These are phyloP conservation scores for Chlorella sp. DNA, from an alignment of 139 green algal genomes.

Conservation along the genomic window DNA sequence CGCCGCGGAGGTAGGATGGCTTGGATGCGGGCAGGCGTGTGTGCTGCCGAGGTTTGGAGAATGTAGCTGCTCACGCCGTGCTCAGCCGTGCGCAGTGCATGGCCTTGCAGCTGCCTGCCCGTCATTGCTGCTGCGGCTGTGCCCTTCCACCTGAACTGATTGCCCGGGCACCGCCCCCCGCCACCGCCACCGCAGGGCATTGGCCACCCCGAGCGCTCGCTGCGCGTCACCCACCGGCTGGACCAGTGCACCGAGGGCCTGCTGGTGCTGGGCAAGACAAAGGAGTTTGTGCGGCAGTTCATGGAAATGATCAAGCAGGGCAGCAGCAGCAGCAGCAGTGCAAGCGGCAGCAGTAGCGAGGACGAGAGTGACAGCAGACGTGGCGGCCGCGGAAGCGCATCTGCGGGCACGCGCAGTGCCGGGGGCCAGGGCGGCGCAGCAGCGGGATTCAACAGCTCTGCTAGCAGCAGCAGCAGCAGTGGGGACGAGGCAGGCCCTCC, in stretches of 20 bases:
- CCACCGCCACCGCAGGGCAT: constrained; percentile 42
- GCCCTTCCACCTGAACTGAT: not conserved
- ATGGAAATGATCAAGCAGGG: constrained; percentile 33
- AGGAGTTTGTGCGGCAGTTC: constrained; percentile 64
- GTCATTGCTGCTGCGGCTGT: no score
- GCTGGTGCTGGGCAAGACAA: constrained; percentile 68
- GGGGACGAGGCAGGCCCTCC: not conserved
- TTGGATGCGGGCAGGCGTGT: not conserved
- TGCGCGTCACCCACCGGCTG: constrained; percentile 69
- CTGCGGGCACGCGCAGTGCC: no score
- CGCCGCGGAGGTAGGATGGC: constrained; percentile 42
- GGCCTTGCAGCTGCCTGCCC: not conserved
- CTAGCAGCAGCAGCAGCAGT: not conserved
- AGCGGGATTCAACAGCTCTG: not conserved
- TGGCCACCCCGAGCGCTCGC: constrained; percentile 19
- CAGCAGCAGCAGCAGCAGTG: not conserved
- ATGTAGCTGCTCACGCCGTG: no score
- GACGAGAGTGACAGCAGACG: not conserved
- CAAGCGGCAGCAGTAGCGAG: not conserved
- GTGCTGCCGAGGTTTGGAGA: no score
- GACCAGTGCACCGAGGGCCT: constrained; percentile 82
- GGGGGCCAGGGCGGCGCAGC: not conserved
- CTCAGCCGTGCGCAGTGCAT: no score
- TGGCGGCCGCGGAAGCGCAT: no score
- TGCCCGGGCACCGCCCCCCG: not conserved